Conservation (phyloP, 768 basidiomycete genomes). For the Leucosporidium yakuticum region DNA sequence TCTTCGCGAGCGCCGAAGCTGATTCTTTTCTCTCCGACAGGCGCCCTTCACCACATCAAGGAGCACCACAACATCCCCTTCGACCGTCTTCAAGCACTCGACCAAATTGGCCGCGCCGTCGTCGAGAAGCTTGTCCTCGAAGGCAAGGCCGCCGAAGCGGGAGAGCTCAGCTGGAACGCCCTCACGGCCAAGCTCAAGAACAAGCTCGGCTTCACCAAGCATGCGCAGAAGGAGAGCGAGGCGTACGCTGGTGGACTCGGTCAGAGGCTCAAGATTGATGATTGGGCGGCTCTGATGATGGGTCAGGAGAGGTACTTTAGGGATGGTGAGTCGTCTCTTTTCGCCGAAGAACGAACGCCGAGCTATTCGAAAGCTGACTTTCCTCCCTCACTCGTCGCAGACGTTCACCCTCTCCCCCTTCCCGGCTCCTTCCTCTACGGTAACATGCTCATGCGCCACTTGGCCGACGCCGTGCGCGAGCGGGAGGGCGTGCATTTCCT, state of each 20-base stretch:
- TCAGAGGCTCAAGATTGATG: conserved; percentile 10
- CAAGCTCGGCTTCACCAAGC: conserved; percentile 2
- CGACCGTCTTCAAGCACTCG: conserved; percentile 18
- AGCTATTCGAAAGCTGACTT: too few relatives aligned
- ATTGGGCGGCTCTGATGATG: conserved; percentile 27
- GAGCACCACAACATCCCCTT: conserved; percentile 11
- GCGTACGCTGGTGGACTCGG: not conserved
- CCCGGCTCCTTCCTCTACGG: not conserved
- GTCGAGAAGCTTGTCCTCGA: conserved; percentile 16
- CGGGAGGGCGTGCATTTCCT: too few relatives aligned
- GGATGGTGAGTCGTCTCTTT: conserved; percentile 1
- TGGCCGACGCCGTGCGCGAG: too few relatives aligned
- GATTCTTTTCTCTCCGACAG: not conserved
- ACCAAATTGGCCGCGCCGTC: conserved; percentile 23
- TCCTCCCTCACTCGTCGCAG: too few relatives aligned
- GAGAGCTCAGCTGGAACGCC: conserved; percentile 6
- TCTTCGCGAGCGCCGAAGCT: not conserved
- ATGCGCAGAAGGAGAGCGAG: not conserved
- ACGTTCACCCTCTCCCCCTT: not conserved
- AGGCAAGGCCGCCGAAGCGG: conserved; percentile 3
- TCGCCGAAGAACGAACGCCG: too few relatives aligned
- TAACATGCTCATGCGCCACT: not conserved
- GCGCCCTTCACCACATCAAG: conserved; percentile 20
- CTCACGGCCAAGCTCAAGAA: conserved; percentile 5
- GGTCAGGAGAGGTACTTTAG: conserved; percentile 19